phyloP scores from a whole-genome alignment of 768 basidiomycete species.

The Suillus placidus region DNA sequence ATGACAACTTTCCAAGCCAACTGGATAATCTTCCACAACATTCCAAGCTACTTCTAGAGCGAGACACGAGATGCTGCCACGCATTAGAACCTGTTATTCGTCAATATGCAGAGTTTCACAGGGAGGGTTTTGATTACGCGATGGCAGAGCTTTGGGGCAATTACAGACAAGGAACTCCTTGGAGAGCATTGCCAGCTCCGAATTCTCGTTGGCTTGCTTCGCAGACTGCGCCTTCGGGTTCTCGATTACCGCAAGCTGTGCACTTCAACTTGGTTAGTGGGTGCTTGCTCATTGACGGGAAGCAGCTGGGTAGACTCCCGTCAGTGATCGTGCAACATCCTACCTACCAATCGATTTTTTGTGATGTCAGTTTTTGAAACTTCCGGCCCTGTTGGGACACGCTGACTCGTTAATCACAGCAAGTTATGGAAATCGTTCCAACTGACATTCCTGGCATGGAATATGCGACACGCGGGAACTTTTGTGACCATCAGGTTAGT shows the following conservation, averaged over 20 bases:
- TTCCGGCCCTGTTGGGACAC: background rate
- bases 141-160: slow-evolving; percentile 24
- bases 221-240: slow-evolving; percentile 13
- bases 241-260: slow-evolving; percentile 24
- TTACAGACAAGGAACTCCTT: slow-evolving; percentile 27
- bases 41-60: slow-evolving; percentile 27
- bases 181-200: slow-evolving; percentile 17
- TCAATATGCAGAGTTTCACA: background rate
- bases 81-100: slow-evolving; percentile 21
- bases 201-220: slow-evolving; percentile 29
- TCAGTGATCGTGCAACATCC: slow-evolving; percentile 20
- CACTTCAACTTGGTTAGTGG: slow-evolving; percentile 30
- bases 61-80: slow-evolving; percentile 34
- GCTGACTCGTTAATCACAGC: slow-evolving; percentile 19
- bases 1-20: slow-evolving; percentile 27
- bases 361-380: slow-evolving; percentile 15
- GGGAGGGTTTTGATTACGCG: slow-evolving; percentile 24
- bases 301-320: slow-evolving; percentile 29
- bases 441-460: slow-evolving; percentile 29
- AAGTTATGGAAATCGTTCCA: slow-evolving; percentile 26
- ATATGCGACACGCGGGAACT: slow-evolving; percentile 22
- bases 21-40: slow-evolving; percentile 9
- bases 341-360: slow-evolving; percentile 25
- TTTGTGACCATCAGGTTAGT: slow-evolving; percentile 25
- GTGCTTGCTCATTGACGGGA: slow-evolving; percentile 30